A percentile compares a stretch with the other conserved stretches of the same genome.
Evolutionary conservation across 148 eudicot species (phyloP).

Genomic region (Salicornia ramosissima): DNA sequence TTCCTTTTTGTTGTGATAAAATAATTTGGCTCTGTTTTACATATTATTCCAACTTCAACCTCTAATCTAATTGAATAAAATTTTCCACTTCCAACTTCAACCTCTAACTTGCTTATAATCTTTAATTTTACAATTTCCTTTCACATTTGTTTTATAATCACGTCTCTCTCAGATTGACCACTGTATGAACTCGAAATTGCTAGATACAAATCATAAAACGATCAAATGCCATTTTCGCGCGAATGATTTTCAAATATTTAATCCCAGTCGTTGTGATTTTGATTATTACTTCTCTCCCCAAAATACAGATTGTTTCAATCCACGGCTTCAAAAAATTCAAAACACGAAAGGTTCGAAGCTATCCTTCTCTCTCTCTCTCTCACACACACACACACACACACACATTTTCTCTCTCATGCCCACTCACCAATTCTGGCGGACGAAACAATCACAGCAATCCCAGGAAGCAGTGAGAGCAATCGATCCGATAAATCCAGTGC

Average conservation of each 20-base stretch:
- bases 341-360: constrained; percentile 19
- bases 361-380: background rate
- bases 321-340: constrained; percentile 29
- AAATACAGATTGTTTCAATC: constrained; percentile 36
- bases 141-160: no score
- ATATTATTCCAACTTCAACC: no score
- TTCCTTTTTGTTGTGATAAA: no score
- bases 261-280: background rate
- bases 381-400: no score
- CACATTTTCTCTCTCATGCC: background rate
- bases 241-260: background rate
- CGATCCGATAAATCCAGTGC: constrained; percentile 38
- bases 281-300: background rate
- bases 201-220: no score
- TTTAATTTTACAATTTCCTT: no score
- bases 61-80: no score
- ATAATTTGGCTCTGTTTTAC: background rate
- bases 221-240: background rate
- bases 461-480: constrained; percentile 40
- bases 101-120: no score
- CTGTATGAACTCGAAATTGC: background rate
- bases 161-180: no score
- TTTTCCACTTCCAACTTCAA: no score
- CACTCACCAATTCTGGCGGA: background rate
- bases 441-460: constrained; percentile 21